Evolutionary conservation across 75 land plant species (phyloP), one percentile per base, ranked within the genome.

Genomic region (Pinus taeda): DNA sequence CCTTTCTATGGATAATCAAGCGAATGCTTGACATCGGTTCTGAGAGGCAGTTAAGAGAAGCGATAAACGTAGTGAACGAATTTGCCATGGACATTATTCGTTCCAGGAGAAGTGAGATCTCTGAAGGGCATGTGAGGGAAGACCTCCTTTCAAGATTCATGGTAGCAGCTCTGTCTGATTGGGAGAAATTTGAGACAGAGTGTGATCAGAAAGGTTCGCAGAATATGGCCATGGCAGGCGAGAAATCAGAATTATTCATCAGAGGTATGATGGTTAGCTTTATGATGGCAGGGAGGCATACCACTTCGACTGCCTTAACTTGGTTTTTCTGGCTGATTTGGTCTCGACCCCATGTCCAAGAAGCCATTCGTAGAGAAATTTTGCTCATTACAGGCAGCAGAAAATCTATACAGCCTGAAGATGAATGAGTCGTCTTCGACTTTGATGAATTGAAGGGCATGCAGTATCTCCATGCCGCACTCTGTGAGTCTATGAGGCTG

Each of bases 231-330:
- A 45, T 45, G 49, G 49, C 0, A 6, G 49, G 1, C 1, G 1
- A 45, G 49, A 45, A 45, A 45, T 45, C 49, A 9, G 49, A 45
- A 8, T 45, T 45, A 45, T 45, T 45, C 7, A 9, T 45, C 9
- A 45, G 49, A 45, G 49, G 7, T 45, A 45, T 92, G 37, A 83
- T 84, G 33, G 71, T 90, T 3, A 94, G 87, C 78, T 88, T 94
- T 85, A 61, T 92, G 30, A 72, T 94, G 57, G 97, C 97, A 3
- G 97, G 97, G 0, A 87, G 94, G 15, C 92, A 94, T 85, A 90
- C 94, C 15, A 81, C 89, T 36, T 87, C 92, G 3, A 63, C 88
- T 14, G 89, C 79, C 26, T 72, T 93, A 17, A 85, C 90, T 0
- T 75, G 82, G 82, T 89, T 91, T 74, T 93, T 91, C 81, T 80